Conservation (phyloP, 257 asterid genomes). For the Asclepias syriaca region DNA sequence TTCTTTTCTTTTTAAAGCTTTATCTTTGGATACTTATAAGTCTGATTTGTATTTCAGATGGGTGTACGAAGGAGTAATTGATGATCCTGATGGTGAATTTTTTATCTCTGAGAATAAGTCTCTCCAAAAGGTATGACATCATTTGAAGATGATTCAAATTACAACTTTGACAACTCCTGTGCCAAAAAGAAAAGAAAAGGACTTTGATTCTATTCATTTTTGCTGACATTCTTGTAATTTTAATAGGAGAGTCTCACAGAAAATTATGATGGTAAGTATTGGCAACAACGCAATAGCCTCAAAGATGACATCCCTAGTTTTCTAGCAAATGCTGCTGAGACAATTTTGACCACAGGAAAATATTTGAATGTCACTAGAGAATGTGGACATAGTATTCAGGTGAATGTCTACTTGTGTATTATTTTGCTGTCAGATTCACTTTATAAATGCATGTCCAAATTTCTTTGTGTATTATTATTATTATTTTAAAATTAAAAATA, state of each 20-base stretch:
- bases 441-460: conserved; percentile 1
- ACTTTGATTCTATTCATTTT: conserved; percentile 11
- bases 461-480: too few species aligned
- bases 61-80: conserved; percentile 96
- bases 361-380: conserved; percentile 97
- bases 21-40: background rate
- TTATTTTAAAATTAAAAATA: too few species aligned
- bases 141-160: conserved; percentile 2
- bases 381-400: conserved; percentile 94
- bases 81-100: conserved; percentile 93
- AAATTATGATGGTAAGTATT: conserved; percentile 91
- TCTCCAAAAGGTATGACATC: conserved; percentile 68
- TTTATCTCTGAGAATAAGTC: conserved; percentile 95
- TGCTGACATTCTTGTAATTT: conserved; percentile 30
- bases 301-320: conserved; percentile 91
- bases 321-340: conserved; percentile 94
- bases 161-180: background rate
- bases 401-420: conserved; percentile 23
- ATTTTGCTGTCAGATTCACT: conserved; percentile 9
- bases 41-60: conserved; percentile 53
- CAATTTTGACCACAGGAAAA: conserved; percentile 90
- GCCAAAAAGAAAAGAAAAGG: background rate
- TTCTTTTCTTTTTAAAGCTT: background rate
- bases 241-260: conserved; percentile 89
- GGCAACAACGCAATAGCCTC: conserved; percentile 97